Percentiles rank a stretch among this genome's conserved stretches.
Conservation (phyloP, 352 stramenopile genomes). For the Phytophthora tentaculata region DNA sequence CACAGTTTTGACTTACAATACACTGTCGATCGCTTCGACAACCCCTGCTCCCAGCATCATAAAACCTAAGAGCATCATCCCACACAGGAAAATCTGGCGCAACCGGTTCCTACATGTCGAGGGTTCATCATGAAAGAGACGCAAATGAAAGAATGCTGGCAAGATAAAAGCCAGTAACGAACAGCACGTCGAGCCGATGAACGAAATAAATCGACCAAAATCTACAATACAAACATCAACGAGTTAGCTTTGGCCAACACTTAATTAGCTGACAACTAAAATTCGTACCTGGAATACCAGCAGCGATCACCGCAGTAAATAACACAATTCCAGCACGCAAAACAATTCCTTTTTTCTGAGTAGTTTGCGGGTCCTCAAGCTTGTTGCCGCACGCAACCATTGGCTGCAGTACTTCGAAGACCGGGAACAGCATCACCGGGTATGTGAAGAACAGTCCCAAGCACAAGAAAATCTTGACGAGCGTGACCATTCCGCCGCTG, state of each 20-base stretch:
- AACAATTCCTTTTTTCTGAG: slow-evolving; percentile 39
- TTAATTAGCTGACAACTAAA: neutral
- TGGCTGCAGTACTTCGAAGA: slow-evolving; percentile 80
- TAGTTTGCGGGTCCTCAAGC: slow-evolving; percentile 14
- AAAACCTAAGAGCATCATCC: slow-evolving; percentile 46
- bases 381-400: slow-evolving; percentile 39
- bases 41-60: slow-evolving; percentile 45
- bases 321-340: slow-evolving; percentile 75
- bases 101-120: slow-evolving; percentile 23
- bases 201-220: slow-evolving; percentile 92
- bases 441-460: slow-evolving; percentile 93
- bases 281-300: slow-evolving; percentile 67
- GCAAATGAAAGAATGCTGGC: slow-evolving; percentile 85
- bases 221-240: slow-evolving; percentile 45
- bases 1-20: slow-evolving; percentile 32
- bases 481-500: slow-evolving; percentile 56
- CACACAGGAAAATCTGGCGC: slow-evolving; percentile 40
- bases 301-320: slow-evolving; percentile 79
- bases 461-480: slow-evolving; percentile 90
- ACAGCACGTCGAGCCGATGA: slow-evolving; percentile 92
- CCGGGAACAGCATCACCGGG: slow-evolving; percentile 93
- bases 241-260: neutral
- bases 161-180: slow-evolving; percentile 91
- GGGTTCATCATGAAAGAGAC: slow-evolving; percentile 58
- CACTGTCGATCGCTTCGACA: slow-evolving; percentile 35